These are phyloP conservation scores for Tulasnella sp. DNA, from an alignment of 768 basidiomycete species.

Conservation along the genomic window DNA sequence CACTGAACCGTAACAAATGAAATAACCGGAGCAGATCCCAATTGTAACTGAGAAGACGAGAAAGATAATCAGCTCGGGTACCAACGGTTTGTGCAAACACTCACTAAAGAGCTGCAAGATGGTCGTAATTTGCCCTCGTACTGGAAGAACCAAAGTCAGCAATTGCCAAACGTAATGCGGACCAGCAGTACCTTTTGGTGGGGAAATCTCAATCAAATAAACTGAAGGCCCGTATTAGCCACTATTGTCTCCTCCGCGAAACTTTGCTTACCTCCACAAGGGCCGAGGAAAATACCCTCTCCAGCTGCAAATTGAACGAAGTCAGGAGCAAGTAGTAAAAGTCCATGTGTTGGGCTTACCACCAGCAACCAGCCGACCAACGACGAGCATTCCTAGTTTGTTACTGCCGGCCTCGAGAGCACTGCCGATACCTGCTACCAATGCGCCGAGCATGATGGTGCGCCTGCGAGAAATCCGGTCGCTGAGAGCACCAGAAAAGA, in stretches of 20 bases:
- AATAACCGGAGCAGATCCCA: conserved; percentile 34
- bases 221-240: neutral
- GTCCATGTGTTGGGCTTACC: conserved; percentile 10
- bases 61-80: neutral
- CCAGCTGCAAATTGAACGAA: conserved; percentile 22
- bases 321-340: neutral
- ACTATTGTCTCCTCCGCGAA: conserved; percentile 25
- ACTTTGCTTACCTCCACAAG: conserved; percentile 16
- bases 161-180: neutral
- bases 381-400: conserved; percentile 30
- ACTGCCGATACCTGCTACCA: conserved; percentile 34
- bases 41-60: conserved; percentile 23
- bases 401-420: conserved; percentile 29
- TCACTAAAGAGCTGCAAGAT: conserved; percentile 32
- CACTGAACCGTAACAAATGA: conserved; percentile 32
- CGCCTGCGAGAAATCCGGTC: conserved; percentile 37
- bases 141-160: conserved; percentile 1
- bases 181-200: conserved; percentile 14
- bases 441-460: conserved; percentile 33
- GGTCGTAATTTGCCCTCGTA: conserved; percentile 33
- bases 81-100: neutral
- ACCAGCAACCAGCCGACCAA: conserved; percentile 37
- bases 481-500: conserved; percentile 30
- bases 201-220: conserved; percentile 20
- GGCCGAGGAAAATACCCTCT: conserved; percentile 36